phyloP scores from a whole-genome alignment of 2,329 filamentous ascomycete genomes.

The Thielaviopsis ethacetica region DNA sequence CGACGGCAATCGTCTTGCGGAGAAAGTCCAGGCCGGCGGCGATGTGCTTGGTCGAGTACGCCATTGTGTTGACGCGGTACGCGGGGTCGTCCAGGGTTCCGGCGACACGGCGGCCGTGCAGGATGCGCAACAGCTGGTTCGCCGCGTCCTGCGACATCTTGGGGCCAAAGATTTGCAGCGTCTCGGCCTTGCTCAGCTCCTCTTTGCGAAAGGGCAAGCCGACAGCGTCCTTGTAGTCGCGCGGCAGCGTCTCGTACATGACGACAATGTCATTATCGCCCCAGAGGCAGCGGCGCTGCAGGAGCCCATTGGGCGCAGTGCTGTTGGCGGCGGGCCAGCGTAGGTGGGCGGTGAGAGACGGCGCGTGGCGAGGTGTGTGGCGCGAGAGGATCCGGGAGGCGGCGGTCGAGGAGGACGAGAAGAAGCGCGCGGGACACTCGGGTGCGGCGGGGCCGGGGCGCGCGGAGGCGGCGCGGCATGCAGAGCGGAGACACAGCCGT shows the following conservation, averaged over 20 bases:
- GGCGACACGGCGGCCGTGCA: slow-evolving; percentile 47
- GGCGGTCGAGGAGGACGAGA: slow-evolving; percentile 7
- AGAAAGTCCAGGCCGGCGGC: slow-evolving; percentile 36
- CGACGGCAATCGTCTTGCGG: slow-evolving; percentile 35
- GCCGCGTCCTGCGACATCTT: slow-evolving; percentile 27
- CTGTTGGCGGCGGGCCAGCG: slow-evolving; percentile 8
- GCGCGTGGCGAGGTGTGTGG: neutral
- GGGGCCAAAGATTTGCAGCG: slow-evolving; percentile 32
- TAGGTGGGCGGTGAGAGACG: slow-evolving; percentile 1
- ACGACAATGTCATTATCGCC: slow-evolving; percentile 23
- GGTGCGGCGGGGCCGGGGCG: neutral
- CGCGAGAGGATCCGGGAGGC: slow-evolving; percentile 4
- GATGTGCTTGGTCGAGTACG: slow-evolving; percentile 26
- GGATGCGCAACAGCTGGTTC: slow-evolving; percentile 38
- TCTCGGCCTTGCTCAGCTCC: slow-evolving; percentile 33
- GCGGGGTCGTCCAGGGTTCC: slow-evolving; percentile 45
- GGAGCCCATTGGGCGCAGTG: neutral
- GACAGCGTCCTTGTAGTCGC: slow-evolving; percentile 35
- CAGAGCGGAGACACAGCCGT: slow-evolving; percentile 6
- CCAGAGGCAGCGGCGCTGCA: slow-evolving; percentile 5
- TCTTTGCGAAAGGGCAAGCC: slow-evolving; percentile 36
- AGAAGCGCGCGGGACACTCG: slow-evolving; percentile 3
- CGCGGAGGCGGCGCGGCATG: slow-evolving; percentile 1
- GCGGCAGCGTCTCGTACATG: slow-evolving; percentile 42
- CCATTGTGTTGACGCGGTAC: slow-evolving; percentile 29